Evolutionary conservation across 352 stramenopile genomes (phyloP).

Genomic region (Globisporangium rhizosaccharum): DNA sequence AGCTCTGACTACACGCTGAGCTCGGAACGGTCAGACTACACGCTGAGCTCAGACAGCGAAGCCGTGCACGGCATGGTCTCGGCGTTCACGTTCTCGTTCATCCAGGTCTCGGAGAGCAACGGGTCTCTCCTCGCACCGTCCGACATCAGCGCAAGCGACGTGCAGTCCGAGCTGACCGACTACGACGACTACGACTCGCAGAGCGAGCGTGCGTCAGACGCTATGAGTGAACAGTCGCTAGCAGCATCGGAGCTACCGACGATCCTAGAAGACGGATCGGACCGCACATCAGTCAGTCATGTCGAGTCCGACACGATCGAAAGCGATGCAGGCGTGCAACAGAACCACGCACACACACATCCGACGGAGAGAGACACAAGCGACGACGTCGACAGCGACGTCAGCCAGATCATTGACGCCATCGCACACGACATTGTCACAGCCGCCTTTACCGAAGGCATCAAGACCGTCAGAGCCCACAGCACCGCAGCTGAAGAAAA

Average conservation of each 20-base stretch:
- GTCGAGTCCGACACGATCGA: not conserved
- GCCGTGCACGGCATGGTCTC: conserved; percentile 46
- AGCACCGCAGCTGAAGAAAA: not conserved
- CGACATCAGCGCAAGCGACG: conserved; percentile 4
- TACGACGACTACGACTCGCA: not conserved
- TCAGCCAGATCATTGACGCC: not conserved
- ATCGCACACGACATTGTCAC: not conserved
- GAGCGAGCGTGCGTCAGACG: conserved; percentile 2
- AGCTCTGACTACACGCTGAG: conserved; percentile 35
- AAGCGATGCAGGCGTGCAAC: too few species aligned
- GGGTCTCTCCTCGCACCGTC: conserved; percentile 18
- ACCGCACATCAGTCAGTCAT: conserved; percentile 8
- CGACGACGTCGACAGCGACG: not conserved
- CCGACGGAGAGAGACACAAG: too few species aligned
- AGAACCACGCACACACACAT: too few species aligned
- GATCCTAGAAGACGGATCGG: conserved; percentile 26
- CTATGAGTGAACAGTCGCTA: conserved; percentile 18
- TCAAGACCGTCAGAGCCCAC: not conserved
- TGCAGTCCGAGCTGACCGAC: conserved; percentile 6
- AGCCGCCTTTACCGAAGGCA: not conserved
- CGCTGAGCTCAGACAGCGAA: conserved; percentile 53
- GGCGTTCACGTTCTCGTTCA: conserved; percentile 72
- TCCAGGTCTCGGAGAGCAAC: conserved; percentile 43
- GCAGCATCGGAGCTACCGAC: conserved; percentile 18
- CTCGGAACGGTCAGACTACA: conserved; percentile 23